Conservation (phyloP, 371 early-diverging fungal species). For the Smittium mucronatum region DNA sequence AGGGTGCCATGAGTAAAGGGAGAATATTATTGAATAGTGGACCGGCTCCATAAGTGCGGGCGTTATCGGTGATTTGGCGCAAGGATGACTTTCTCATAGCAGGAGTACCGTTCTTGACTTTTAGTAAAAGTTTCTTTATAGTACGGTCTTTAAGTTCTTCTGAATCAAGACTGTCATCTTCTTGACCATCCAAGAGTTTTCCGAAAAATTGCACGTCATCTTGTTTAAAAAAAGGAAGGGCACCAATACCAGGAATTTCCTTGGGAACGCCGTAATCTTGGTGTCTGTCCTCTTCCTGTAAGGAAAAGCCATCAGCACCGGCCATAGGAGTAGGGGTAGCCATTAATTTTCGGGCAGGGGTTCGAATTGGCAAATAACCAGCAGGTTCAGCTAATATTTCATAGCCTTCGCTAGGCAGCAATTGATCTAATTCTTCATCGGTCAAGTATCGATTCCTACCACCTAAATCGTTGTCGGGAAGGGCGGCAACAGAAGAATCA, state of each 20-base stretch:
- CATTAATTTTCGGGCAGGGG: conserved; percentile 86
- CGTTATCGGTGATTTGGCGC: conserved; percentile 90
- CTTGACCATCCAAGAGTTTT: conserved; percentile 70
- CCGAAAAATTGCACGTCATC: conserved; percentile 96
- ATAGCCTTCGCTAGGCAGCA: conserved; percentile 87
- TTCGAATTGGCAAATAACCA: conserved; percentile 84
- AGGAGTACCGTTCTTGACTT: conserved; percentile 96
- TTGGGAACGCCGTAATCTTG: conserved; percentile 56
- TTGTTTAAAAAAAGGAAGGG: conserved; percentile 86
- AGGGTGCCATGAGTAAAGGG: conserved; percentile 90
- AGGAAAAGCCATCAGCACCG: conserved; percentile 58
- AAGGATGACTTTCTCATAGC: conserved; percentile 85
- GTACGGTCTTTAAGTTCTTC: conserved; percentile 90
- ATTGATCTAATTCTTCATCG: conserved; percentile 87
- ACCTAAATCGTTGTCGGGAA: conserved; percentile 8
- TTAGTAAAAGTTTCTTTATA: conserved; percentile 85
- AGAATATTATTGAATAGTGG: conserved; percentile 93
- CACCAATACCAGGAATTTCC: conserved; percentile 81
- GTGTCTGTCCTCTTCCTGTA: conserved; percentile 52
- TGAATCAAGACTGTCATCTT: conserved; percentile 67
- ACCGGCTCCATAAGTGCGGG: conserved; percentile 88
- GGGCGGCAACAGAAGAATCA: neutral
- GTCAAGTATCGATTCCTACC: conserved; percentile 54
- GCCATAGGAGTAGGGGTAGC: conserved; percentile 86
- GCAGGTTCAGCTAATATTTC: conserved; percentile 80